Evolutionary conservation across 169 alveolate species (phyloP).

Genomic region (Cryptosporidium ryanae): DNA sequence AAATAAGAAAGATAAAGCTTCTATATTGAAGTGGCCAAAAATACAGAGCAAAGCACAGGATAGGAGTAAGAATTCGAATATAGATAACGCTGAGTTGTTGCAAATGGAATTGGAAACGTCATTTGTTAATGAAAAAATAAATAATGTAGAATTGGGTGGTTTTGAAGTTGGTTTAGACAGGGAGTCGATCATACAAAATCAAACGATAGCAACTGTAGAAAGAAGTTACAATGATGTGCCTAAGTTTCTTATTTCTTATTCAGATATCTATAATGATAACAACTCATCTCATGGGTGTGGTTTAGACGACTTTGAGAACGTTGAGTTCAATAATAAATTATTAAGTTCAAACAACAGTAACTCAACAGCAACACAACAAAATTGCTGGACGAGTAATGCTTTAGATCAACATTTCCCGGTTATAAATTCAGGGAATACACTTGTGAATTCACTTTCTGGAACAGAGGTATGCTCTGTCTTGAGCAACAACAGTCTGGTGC

Average conservation of each 20-base stretch:
- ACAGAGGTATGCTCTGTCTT: too few relatives aligned
- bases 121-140: constrained; percentile 19
- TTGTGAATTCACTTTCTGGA: too few relatives aligned
- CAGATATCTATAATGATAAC: constrained; percentile 28
- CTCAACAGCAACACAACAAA: background rate
- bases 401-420: constrained; percentile 23
- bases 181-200: constrained; percentile 7
- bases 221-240: constrained; percentile 45
- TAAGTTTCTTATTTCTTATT: constrained; percentile 47
- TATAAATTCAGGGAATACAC: background rate
- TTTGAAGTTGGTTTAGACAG: constrained; percentile 34
- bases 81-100: background rate
- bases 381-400: constrained; percentile 34
- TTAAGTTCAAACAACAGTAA: background rate
- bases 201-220: background rate
- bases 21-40: constrained; percentile 26
- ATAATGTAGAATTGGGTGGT: constrained; percentile 32
- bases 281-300: constrained; percentile 8
- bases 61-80: background rate
- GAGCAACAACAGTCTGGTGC: constrained; percentile 4
- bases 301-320: background rate
- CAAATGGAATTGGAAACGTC: constrained; percentile 11
- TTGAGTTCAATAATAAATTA: background rate
- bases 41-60: background rate
- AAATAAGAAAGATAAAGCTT: constrained; percentile 12